Percentiles rank a stretch among this genome's conserved stretches.
Conservation (phyloP, 768 basidiomycete genomes). For the Leucocoprinus sp. region DNA sequence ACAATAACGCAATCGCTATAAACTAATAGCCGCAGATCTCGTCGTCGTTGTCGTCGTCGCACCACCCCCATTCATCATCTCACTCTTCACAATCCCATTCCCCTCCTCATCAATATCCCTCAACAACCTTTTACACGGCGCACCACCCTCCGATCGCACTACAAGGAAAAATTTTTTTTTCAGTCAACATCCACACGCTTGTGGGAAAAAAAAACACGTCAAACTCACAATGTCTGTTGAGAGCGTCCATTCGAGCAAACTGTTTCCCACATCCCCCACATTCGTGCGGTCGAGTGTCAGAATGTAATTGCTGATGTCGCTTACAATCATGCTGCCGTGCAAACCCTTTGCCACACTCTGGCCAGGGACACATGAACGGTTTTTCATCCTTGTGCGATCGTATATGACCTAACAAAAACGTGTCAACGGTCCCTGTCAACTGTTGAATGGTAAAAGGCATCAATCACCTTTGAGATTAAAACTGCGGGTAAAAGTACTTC, state of each 20-base stretch:
- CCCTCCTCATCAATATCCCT: conserved; percentile 1
- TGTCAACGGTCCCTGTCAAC: conserved; percentile 6
- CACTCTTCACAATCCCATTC: not conserved
- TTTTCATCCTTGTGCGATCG: conserved; percentile 93
- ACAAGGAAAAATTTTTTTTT: too few relatives aligned
- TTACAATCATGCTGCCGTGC: conserved; percentile 96
- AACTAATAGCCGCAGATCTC: not conserved
- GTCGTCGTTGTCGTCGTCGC: conserved; percentile 1
- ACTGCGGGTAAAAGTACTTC: conserved; percentile 83
- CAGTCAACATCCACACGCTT: not conserved
- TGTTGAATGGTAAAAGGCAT: conserved; percentile 14
- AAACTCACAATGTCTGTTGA: conserved; percentile 84
- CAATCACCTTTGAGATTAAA: conserved; percentile 88
- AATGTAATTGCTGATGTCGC: conserved; percentile 90
- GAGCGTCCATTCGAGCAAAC: conserved; percentile 92
- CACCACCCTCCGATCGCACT: conserved; percentile 23
- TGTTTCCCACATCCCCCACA: conserved; percentile 91
- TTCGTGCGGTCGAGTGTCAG: conserved; percentile 85
- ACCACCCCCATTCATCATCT: conserved; percentile 12
- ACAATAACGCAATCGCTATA: too few relatives aligned
- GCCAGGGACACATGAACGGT: conserved; percentile 92
- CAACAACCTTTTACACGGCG: conserved; percentile 20
- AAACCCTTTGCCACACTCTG: conserved; percentile 90
- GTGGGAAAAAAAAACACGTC: not conserved
- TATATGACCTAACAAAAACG: conserved; percentile 61